A percentile compares a stretch with the other conserved stretches of the same genome.
These are phyloP conservation scores for Fragilariopsis cylindrus DNA, from an alignment of 108 stramenopile species.

Conservation along the genomic window DNA sequence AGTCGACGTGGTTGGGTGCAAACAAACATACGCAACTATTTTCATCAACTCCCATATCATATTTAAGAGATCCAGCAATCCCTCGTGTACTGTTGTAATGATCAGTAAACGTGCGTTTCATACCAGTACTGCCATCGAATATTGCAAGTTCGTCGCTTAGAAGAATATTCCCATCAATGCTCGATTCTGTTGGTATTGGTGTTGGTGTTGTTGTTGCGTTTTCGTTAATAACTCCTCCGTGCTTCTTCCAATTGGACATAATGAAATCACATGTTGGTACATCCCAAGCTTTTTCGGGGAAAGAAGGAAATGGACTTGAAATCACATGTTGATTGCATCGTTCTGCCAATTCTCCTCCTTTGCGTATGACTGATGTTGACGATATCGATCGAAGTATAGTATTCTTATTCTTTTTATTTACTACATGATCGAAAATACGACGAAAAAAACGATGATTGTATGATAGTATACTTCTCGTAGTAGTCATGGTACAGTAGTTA, in stretches of 20 bases:
- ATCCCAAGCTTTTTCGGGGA: conserved; percentile 32
- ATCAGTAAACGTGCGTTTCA: conserved; percentile 68
- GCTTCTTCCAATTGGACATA: conserved; percentile 47
- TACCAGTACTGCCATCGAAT: conserved; percentile 70
- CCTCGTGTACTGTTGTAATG: conserved; percentile 50
- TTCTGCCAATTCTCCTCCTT: conserved; percentile 39
- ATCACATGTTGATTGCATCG: conserved; percentile 27
- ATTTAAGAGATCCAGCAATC: conserved; percentile 53
- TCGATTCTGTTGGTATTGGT: background rate
- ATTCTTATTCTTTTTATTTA: background rate
- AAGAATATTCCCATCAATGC: conserved; percentile 13
- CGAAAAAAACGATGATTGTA: no score
- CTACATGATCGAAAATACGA: no score
- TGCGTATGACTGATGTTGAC: conserved; percentile 8
- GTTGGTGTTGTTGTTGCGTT: background rate
- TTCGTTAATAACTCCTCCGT: conserved; percentile 3
- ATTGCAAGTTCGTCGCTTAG: conserved; percentile 65
- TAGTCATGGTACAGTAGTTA: no score
- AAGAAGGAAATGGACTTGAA: conserved; percentile 64
- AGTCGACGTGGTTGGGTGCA: conserved; percentile 90
- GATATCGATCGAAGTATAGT: conserved; percentile 13
- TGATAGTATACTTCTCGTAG: no score
- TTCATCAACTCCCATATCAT: conserved; percentile 55
- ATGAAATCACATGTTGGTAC: conserved; percentile 64
- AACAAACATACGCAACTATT: conserved; percentile 69